Evolutionary conservation across 2,329 filamentous ascomycete species (phyloP), one percentile per base, ranked within the genome.

Genomic region (Epichloe coenophiala): DNA sequence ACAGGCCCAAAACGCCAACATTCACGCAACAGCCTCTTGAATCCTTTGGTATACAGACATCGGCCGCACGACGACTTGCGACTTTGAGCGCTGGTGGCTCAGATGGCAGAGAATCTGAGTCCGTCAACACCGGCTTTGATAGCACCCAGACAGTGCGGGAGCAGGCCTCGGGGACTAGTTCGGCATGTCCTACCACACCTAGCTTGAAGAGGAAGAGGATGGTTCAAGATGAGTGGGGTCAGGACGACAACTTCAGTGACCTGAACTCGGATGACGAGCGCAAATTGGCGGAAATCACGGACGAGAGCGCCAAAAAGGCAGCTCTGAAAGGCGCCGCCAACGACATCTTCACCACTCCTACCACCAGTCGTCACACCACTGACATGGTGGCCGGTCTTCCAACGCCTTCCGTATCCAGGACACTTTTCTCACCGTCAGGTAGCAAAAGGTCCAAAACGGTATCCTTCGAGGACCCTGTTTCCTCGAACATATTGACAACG

Each of bases 211-310:
- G 64, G 37, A 64, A 62, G 58, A 56, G 63, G 4, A 54, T 57
- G 33, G 15, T 3, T 35, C 55, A 65, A 53, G 57, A 61, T 11
- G 56, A 57, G 4, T 21, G 12, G 19, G 58, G 59, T 9, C 59
- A 59, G 7, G 59, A 62, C 3, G 61, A 60, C 37, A 61, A 63
- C 1, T 62, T 66, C 17, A 61, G 59, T 33, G 68, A 67, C 13
- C 36, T 68, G 4, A 63, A 60, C 15, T 66, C 68, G 7, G 68
- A 71, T n/a, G 66, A 67, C 41, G 70, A 69, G 53, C 57, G 61
- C 27, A 57, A 69, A 51, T 59, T 72, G 52, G 62, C 57, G 19
- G 58, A 54, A n/a, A 58, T 67, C 19, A 59, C 65, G 4, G 68
- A 71, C 46, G 56, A 58, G 39, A 69, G 64, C 51, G 63, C 60